These are phyloP conservation scores for Corynespora cassiicola DNA, from an alignment of 2,329 filamentous ascomycete genomes.

Conservation along the genomic window DNA sequence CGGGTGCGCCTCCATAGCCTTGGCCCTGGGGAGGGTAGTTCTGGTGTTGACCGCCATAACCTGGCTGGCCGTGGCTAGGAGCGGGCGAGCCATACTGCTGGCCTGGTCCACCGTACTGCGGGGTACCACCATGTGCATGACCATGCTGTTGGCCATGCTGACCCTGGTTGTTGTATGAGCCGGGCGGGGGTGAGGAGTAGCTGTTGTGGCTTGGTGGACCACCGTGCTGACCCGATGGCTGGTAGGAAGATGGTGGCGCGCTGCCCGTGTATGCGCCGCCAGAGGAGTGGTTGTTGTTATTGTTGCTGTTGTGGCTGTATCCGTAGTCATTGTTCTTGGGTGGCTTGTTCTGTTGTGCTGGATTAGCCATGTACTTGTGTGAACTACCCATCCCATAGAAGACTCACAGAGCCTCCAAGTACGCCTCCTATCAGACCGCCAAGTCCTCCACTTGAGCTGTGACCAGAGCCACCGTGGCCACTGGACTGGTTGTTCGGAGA, in stretches of 20 bases:
- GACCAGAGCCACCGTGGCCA: constrained; percentile 51
- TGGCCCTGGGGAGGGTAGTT: constrained; percentile 11
- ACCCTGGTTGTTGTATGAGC: constrained; percentile 11
- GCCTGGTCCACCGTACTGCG: constrained; percentile 16
- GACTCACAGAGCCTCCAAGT: constrained; percentile 43
- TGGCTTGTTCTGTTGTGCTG: constrained; percentile 37
- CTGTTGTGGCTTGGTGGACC: constrained; percentile 20
- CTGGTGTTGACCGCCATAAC: constrained; percentile 8
- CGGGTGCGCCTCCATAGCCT: constrained; percentile 6
- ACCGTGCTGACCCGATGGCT: constrained; percentile 46
- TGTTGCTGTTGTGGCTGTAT: constrained; percentile 63
- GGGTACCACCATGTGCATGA: no score
- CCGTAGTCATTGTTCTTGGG: constrained; percentile 57
- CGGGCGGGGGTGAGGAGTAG: constrained; percentile 23
- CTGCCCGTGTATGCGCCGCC: constrained; percentile 66
- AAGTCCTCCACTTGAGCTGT: constrained; percentile 31
- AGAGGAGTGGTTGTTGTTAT: constrained; percentile 54
- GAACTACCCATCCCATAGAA: not conserved
- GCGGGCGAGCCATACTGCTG: constrained; percentile 10
- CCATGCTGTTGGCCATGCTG: constrained; percentile 23
- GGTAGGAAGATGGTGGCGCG: constrained; percentile 68
- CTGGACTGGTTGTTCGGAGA: constrained; percentile 33
- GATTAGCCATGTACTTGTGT: constrained; percentile 7
- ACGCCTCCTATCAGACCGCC: constrained; percentile 40
- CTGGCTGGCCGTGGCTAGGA: constrained; percentile 5